Conservation (phyloP, 2,329 filamentous ascomycete species). For the Clonostachys byssicola region DNA sequence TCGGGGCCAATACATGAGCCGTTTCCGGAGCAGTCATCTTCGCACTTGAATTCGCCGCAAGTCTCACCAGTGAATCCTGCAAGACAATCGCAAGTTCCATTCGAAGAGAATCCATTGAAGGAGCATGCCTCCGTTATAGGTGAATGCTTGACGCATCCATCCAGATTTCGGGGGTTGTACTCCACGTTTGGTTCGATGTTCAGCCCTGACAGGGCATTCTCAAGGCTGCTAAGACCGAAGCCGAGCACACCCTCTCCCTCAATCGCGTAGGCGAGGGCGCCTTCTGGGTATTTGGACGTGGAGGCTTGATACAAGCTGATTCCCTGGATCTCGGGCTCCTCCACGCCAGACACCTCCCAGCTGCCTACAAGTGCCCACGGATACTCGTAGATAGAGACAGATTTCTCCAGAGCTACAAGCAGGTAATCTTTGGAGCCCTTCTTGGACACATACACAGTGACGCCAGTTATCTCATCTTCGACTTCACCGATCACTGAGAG, state of each 20-base stretch:
- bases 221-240: conserved; percentile 32
- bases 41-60: conserved; percentile 30
- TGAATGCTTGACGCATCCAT: conserved; percentile 12
- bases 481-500: conserved; percentile 27
- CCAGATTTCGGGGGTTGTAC: conserved; percentile 26
- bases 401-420: conserved; percentile 30
- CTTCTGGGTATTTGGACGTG: conserved; percentile 25
- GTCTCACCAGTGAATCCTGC: conserved; percentile 29
- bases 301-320: conserved; percentile 32
- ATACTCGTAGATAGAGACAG: conserved; percentile 30
- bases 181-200: conserved; percentile 25
- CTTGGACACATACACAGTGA: conserved; percentile 31
- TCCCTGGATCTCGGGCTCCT: conserved; percentile 36
- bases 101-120: conserved; percentile 25
- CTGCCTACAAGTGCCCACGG: conserved; percentile 27
- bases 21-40: conserved; percentile 31
- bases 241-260: conserved; percentile 30
- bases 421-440: conserved; percentile 25
- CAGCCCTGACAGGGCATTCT: conserved; percentile 21
- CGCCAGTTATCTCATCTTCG: conserved; percentile 29
- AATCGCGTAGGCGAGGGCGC: conserved; percentile 32
- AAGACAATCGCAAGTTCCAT: conserved; percentile 32
- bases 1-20: conserved; percentile 36
- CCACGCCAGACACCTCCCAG: conserved; percentile 24
- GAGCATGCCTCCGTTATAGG: conserved; percentile 26